phyloP scores from a whole-genome alignment of 176 grass and related monocot species.

The Ampelocalamus luodianensis region DNA sequence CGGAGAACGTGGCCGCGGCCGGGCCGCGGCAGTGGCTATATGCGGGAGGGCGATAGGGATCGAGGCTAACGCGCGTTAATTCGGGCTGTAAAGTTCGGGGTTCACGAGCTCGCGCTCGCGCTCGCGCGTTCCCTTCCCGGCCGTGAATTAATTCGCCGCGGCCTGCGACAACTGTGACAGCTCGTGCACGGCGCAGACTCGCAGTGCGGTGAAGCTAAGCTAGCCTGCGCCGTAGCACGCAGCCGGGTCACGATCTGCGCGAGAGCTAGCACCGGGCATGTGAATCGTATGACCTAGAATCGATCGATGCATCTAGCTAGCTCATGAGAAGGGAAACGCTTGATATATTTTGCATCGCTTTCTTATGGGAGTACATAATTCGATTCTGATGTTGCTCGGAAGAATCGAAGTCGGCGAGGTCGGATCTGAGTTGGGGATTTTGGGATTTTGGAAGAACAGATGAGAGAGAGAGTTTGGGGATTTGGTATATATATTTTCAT shows the following conservation, averaged over 20 bases:
- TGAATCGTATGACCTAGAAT: neutral
- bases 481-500: no score
- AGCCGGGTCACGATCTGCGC: neutral
- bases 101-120: neutral
- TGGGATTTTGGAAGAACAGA: no score
- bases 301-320: neutral
- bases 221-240: neutral
- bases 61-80: no score
- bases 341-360: neutral
- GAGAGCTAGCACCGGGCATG: neutral
- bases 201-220: neutral
- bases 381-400: no score
- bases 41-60: constrained; percentile 1
- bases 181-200: constrained; percentile 7
- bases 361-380: no score
- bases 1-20: constrained; percentile 32
- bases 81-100: no score
- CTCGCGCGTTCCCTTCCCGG: no score
- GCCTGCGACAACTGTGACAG: neutral
- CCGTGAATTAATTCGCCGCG: neutral
- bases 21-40: constrained; percentile 37
- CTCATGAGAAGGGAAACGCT: neutral
- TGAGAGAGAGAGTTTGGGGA: no score
- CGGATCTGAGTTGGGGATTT: no score
- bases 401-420: no score